These are phyloP conservation scores for Stachybotrys chartarum DNA, from an alignment of 2,329 filamentous ascomycete genomes.

Conservation along the genomic window DNA sequence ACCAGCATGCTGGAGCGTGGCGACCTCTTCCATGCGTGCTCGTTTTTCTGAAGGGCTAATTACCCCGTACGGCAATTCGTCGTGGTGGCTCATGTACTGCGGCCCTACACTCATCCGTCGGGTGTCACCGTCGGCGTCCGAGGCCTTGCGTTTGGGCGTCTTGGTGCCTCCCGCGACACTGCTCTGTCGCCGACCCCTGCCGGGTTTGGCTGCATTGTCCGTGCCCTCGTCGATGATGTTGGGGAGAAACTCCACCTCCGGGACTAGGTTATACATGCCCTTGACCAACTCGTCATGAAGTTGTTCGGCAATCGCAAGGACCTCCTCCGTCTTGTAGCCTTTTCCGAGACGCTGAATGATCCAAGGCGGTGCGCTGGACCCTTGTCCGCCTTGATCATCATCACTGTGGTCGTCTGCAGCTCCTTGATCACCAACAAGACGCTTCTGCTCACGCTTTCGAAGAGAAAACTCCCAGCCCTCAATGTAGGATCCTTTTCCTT, in stretches of 20 bases:
- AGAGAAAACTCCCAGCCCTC: conserved; percentile 53
- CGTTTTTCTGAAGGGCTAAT: conserved; percentile 15
- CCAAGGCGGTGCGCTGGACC: conserved; percentile 41
- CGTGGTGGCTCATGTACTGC: conserved; percentile 1
- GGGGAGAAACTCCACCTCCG: conserved; percentile 53
- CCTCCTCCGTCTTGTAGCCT: conserved; percentile 39
- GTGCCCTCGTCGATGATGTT: conserved; percentile 36
- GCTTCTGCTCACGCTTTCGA: conserved; percentile 57
- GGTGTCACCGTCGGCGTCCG: conserved; percentile 4
- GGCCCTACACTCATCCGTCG: not conserved
- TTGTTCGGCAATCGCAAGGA: conserved; percentile 38
- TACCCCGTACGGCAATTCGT: conserved; percentile 6
- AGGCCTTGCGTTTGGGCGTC: conserved; percentile 15
- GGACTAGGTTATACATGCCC: conserved; percentile 37
- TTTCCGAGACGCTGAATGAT: conserved; percentile 36
- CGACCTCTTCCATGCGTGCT: conserved; percentile 6
- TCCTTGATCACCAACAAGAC: conserved; percentile 29
- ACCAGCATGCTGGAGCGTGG: not conserved
- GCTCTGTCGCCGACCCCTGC: conserved; percentile 11
- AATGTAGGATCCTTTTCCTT: conserved; percentile 21
- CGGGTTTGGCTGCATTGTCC: conserved; percentile 10
- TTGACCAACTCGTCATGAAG: conserved; percentile 37
- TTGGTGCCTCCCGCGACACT: conserved; percentile 7
- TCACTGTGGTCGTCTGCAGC: conserved; percentile 20
- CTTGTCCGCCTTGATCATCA: conserved; percentile 17